phyloP scores from a whole-genome alignment of 2,329 filamentous ascomycete species.

The Sclerotinia spermophila region DNA sequence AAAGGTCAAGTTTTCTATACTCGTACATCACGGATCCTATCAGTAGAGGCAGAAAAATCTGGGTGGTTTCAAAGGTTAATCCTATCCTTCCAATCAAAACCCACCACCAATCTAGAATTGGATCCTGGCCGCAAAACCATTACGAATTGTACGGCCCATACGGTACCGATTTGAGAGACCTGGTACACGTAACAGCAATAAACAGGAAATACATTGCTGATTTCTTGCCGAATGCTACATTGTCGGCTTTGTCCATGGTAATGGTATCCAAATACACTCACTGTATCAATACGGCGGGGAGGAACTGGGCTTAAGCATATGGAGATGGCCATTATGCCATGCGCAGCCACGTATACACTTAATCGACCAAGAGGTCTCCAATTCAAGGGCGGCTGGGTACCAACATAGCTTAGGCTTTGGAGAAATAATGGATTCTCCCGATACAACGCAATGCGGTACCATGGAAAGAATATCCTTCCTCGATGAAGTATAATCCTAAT shows the following conservation, averaged over 20 bases:
- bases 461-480: not conserved
- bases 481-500: not conserved
- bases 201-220: not conserved
- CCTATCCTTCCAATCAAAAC: not conserved
- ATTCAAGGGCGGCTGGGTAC: not conserved
- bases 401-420: not conserved
- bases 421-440: not conserved
- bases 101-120: not conserved
- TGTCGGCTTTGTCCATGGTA: not conserved
- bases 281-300: conserved; percentile 5
- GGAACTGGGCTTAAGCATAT: not conserved
- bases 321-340: not conserved
- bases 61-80: not conserved
- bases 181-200: not conserved
- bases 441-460: not conserved
- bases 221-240: conserved; percentile 1
- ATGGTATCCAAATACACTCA: not conserved
- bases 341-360: conserved; percentile 17
- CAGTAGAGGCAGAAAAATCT: not conserved
- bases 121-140: not conserved
- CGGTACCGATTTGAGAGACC: not conserved
- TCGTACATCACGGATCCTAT: not conserved
- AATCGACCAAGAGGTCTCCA: not conserved
- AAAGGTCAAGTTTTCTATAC: not conserved
- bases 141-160: not conserved